phyloP scores from a whole-genome alignment of 2,329 filamentous ascomycete species.

The Aspergillus persii region DNA sequence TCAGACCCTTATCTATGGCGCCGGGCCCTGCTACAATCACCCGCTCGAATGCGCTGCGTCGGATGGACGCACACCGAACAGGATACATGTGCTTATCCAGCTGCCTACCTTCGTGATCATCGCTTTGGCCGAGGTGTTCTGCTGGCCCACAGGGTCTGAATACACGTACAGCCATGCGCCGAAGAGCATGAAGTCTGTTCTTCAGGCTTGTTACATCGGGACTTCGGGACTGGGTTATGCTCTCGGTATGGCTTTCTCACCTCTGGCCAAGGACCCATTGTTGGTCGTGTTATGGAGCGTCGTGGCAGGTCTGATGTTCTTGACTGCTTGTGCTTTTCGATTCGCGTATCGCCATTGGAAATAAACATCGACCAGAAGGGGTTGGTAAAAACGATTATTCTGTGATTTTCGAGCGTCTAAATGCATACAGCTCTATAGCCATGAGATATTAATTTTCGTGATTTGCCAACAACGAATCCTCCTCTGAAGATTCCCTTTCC shows the following conservation, averaged over 20 bases:
- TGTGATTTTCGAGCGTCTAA: background rate
- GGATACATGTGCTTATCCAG: conserved; percentile 32
- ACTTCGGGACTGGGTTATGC: background rate
- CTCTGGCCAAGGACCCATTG: background rate
- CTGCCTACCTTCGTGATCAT: conserved; percentile 33
- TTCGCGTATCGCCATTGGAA: background rate
- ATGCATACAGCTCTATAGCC: background rate
- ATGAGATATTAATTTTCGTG: background rate
- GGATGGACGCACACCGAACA: background rate
- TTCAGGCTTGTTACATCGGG: background rate
- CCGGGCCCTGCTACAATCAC: background rate
- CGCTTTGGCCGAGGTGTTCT: conserved; percentile 50
- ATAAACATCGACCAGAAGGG: background rate
- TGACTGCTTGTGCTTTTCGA: background rate
- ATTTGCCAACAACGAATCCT: background rate
- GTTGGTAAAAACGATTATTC: background rate
- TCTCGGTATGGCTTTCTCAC: background rate
- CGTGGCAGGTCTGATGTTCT: background rate
- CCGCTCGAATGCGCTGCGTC: background rate
- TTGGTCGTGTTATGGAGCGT: background rate
- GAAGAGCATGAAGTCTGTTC: background rate
- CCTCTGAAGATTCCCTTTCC: background rate
- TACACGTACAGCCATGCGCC: conserved; percentile 69
- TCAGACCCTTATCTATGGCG: conserved; percentile 50
- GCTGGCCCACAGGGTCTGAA: conserved; percentile 62